Base-by-base conservation (phyloP, 2,329 filamentous ascomycete genomes). In the Claviceps digitariae region DNA sequence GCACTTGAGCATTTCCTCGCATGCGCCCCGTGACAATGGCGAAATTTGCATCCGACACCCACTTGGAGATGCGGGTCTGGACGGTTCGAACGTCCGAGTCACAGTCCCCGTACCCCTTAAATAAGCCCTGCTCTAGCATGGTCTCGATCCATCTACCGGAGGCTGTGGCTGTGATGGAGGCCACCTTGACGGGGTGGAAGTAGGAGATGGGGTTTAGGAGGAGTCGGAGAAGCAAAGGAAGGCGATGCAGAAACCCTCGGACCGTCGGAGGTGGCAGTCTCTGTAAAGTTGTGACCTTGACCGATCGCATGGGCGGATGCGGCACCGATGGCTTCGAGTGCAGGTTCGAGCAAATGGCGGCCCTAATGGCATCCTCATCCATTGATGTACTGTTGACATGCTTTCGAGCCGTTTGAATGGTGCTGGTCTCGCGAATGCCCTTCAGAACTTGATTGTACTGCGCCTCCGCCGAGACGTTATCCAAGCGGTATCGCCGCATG, bases 201-300 rank as follows among this genome's bases (percentile, higher is more conserved):
- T 49, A 49, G n/a, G 53, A 48, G 21, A 54, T 34, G 27, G 31
- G 48, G 17, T 49, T 54, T n/a, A 54, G 49, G 3, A 54, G 25
- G 12, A 54, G 34, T 9, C 53, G 49, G 5, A 54, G 53, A 15
- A 54, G 53, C 53, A 54, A 38, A 17, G 53, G 53, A 6, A 54
- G 45, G 8, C 53, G 44, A 31, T 52, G 49, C 25, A 54, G 36
- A 38, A 54, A 54, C 8, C 44, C 27, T 25, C 53, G 53, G 15
- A 52, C 21, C 10, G 34, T 43, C 4, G 44, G 25, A 2, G 52
- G 21, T 10, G 34, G 8, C n/a, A 54, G 36, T 25, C n/a, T 34
- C 31, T 54, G 53, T 34, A 54, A 21, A 15, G 53, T 54, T 27
- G 53, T 54, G 10, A 54, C 53, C 38, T 54, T 54, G 29, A 54